These are phyloP conservation scores for Cercis canadensis DNA, from an alignment of 306 rosid genomes.

Conservation along the genomic window DNA sequence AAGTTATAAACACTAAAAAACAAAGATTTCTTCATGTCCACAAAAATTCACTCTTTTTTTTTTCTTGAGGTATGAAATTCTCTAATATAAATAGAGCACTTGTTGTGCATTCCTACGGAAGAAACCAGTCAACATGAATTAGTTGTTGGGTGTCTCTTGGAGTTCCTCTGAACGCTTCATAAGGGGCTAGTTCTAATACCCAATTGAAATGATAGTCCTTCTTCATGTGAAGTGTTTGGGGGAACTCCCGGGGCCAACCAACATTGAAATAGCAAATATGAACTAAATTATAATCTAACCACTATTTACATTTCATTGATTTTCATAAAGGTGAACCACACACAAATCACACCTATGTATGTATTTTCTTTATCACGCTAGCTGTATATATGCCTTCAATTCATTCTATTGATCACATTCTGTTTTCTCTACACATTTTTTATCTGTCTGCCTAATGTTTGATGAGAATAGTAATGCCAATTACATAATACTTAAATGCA, in stretches of 20 bases:
- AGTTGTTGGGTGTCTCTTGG: conserved; percentile 37
- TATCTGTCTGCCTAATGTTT: no score
- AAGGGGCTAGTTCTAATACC: not conserved
- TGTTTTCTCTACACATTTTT: no score
- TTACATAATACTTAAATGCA: no score
- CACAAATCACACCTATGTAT: no score
- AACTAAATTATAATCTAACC: not conserved
- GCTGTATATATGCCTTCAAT: no score
- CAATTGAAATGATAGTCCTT: not conserved
- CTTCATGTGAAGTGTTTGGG: conserved; percentile 35
- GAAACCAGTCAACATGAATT: not conserved
- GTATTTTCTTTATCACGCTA: no score
- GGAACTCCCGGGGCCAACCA: conserved; percentile 29
- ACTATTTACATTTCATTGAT: not conserved
- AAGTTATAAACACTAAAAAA: not conserved
- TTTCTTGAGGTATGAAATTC: not conserved
- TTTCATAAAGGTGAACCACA: not conserved
- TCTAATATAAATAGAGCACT: no score
- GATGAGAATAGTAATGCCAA: no score
- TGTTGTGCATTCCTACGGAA: not conserved
- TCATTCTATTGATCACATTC: no score
- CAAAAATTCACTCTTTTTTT: conserved; percentile 7
- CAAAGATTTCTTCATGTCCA: conserved; percentile 4
- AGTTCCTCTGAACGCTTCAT: conserved; percentile 45
- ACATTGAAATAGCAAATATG: not conserved